Evolutionary conservation across 2,329 filamentous ascomycete genomes (phyloP), one percentile per base, ranked within the genome.

Genomic region (Trichoderma polysporum): DNA sequence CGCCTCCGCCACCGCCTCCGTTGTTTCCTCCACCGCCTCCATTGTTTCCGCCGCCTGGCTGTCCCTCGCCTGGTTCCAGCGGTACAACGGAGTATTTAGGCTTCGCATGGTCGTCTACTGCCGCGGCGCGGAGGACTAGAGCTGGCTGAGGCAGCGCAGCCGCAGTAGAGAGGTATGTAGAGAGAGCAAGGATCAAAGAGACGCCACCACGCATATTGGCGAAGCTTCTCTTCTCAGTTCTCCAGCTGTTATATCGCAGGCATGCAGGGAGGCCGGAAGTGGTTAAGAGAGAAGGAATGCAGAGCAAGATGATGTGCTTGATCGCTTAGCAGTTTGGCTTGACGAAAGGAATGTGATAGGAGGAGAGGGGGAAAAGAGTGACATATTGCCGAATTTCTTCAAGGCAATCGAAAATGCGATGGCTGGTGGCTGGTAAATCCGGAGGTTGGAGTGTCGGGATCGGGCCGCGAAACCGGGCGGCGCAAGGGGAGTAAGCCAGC

Each of bases 41-140:
- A 8, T 41, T 33, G 22, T 68, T 45, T 12, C 66, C 65, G 37
- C 69, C 67, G 67, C 71, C 69, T 63, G 68, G 70, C 37, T 71
- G 71, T 25, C 71, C 70, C 19, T 69, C 71, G 9, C 66, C 69
- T 5, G 72, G 78, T 58, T 79, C 78, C n/a, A 80, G 69, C 15
- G 78, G 77, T 5, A 81, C 77, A 33, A 81, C 77, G 3, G 77
- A 79, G 57, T 81, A 81, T 25, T 73, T 72, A 2, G 78, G 78
- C 57, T 74, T 74, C n/a, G 68, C 63, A 17, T 67, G 60, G 10
- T 65, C 56, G 7, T 61, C 64, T 12, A 66, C 67, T 5, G 25
- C 15, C 5, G 59, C 67, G 2, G 71, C 73, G 22, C 76, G 77
- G 50, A 66, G 68, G 50, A 69, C 64, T 7, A 75, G 64, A 31